Conservation (phyloP, 768 basidiomycete genomes). For the Tremella yokohamensis region DNA sequence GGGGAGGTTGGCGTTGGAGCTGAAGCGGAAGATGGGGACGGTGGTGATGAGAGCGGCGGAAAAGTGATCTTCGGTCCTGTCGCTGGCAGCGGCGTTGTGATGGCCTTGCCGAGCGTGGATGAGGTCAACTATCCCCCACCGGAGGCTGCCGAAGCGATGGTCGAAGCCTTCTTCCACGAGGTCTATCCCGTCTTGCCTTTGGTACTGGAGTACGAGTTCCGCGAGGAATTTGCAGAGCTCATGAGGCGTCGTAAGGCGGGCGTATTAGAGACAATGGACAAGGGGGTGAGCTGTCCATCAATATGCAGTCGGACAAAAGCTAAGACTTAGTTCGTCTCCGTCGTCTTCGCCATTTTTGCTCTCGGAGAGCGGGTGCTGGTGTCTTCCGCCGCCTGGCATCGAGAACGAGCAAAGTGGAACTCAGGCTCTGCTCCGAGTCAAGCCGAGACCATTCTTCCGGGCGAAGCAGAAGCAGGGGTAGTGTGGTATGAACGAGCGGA, state of each 20-base stretch:
- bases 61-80: slow-evolving; percentile 45
- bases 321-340: slow-evolving; percentile 63
- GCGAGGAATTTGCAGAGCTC: slow-evolving; percentile 65
- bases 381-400: slow-evolving; percentile 36
- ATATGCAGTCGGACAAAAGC: not conserved
- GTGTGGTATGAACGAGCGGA: slow-evolving; percentile 57
- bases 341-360: slow-evolving; percentile 87
- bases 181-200: slow-evolving; percentile 86
- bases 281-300: not conserved
- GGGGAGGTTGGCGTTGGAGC: slow-evolving; percentile 51
- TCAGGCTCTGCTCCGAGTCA: slow-evolving; percentile 56
- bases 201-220: slow-evolving; percentile 78
- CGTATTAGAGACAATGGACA: slow-evolving; percentile 16
- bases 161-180: slow-evolving; percentile 79
- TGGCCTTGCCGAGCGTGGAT: slow-evolving; percentile 37
- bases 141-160: slow-evolving; percentile 51
- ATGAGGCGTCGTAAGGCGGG: slow-evolving; percentile 58
- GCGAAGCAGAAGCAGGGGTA: slow-evolving; percentile 44
- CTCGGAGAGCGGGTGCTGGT: slow-evolving; percentile 72
- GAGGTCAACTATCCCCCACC: slow-evolving; percentile 38
- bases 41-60: slow-evolving; percentile 8
- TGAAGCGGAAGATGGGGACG: slow-evolving; percentile 6
- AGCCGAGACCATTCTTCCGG: slow-evolving; percentile 61
- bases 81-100: slow-evolving; percentile 43
- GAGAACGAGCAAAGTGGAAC: slow-evolving; percentile 50